These are phyloP conservation scores for Fusarium redolens DNA, from an alignment of 2,329 filamentous ascomycete species.

Conservation along the genomic window DNA sequence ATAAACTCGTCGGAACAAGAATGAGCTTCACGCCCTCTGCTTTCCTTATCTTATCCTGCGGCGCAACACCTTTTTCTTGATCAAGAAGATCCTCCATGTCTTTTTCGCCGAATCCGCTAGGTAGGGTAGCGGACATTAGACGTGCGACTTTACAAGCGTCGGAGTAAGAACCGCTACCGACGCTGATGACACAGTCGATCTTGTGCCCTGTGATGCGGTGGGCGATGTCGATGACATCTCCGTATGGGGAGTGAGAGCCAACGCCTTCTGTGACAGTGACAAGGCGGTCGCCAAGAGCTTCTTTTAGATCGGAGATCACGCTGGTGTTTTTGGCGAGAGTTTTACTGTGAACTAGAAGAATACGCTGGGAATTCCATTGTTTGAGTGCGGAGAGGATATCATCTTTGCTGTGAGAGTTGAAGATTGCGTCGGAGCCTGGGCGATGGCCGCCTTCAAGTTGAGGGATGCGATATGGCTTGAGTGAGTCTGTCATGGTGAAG, in stretches of 20 bases:
- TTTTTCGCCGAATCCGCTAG: not conserved
- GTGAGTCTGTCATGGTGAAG: not conserved
- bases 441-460: conserved; percentile 14
- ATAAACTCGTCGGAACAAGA: conserved; percentile 5
- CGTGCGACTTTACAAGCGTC: conserved; percentile 22
- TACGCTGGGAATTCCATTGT: not conserved
- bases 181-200: conserved; percentile 3
- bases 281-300: not conserved
- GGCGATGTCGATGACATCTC: conserved; percentile 14
- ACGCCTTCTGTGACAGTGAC: conserved; percentile 1
- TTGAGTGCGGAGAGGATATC: not conserved
- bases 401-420: conserved; percentile 17
- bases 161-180: conserved; percentile 13
- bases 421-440: conserved; percentile 11
- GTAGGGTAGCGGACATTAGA: not conserved
- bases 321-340: conserved; percentile 5
- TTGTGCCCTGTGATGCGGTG: not conserved
- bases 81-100: conserved; percentile 12
- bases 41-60: conserved; percentile 9
- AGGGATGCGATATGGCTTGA: not conserved
- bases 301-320: not conserved
- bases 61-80: conserved; percentile 4
- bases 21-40: conserved; percentile 7
- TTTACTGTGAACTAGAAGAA: conserved; percentile 15
- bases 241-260: conserved; percentile 16